Evolutionary conservation across 73 alveolate genomes (phyloP).

Genomic region (Paramecium sexaurelia): DNA sequence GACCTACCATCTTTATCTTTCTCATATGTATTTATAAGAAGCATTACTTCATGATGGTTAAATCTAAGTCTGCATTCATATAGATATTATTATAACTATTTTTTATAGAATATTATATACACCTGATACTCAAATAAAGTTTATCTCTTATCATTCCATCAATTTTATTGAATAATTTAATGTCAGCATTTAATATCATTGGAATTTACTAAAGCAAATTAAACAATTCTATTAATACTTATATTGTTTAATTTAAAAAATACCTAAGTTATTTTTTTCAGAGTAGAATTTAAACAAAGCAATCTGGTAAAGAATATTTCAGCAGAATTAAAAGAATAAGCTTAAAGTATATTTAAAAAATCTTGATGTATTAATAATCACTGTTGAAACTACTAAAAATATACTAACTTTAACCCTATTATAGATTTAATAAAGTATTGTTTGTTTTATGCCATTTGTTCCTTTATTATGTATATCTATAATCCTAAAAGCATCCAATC

Average conservation of each 20-base stretch:
- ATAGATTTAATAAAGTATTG: no score
- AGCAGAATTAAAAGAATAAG: neutral
- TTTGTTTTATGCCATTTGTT: neutral
- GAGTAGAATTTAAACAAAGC: neutral
- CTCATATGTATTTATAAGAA: neutral
- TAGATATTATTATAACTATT: conserved; percentile 24
- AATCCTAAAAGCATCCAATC: neutral
- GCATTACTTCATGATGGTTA: conserved; percentile 19
- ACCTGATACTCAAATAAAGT: conserved; percentile 35
- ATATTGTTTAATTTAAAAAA: neutral
- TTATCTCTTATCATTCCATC: conserved; percentile 23
- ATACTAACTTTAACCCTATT: no score
- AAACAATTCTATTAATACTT: neutral
- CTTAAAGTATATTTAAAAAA: neutral
- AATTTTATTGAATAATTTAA: neutral
- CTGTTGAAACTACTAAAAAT: no score
- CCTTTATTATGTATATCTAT: neutral
- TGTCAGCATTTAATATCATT: conserved; percentile 3
- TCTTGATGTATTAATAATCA: neutral
- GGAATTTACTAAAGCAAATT: neutral
- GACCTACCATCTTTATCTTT: conserved; percentile 53
- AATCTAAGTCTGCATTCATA: conserved; percentile 37
- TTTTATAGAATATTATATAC: neutral
- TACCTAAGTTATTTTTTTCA: neutral
- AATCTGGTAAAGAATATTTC: neutral